A percentile compares a stretch with the other conserved stretches of the same genome.
Conservation (phyloP, 768 basidiomycete genomes). For the Paxillus rubicundulus region DNA sequence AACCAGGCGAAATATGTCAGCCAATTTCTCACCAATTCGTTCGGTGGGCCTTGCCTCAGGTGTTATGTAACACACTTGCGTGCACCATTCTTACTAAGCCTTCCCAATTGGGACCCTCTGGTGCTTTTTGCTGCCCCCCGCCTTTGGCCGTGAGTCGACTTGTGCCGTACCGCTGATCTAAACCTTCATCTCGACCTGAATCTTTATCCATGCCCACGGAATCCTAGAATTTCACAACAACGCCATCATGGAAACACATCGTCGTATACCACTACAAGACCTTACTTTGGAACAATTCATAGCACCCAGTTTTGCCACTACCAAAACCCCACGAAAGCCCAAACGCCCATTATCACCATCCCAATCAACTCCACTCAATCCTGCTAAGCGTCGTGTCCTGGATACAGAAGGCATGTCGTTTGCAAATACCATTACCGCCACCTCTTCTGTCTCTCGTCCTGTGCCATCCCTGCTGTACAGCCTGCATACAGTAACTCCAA, state of each 20-base stretch:
- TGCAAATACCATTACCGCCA: constrained; percentile 22
- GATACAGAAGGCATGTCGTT: constrained; percentile 49
- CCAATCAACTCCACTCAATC: constrained; percentile 47
- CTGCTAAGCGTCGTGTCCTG: constrained; percentile 68
- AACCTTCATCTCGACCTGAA: constrained; percentile 11
- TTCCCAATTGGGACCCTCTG: too few relatives aligned
- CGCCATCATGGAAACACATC: constrained; percentile 24
- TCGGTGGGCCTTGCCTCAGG: too few relatives aligned
- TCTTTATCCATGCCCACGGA: neutral
- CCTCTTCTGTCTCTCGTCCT: constrained; percentile 15
- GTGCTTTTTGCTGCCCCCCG: constrained; percentile 14
- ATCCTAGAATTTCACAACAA: constrained; percentile 9
- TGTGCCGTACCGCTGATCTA: constrained; percentile 21
- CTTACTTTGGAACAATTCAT: constrained; percentile 58
- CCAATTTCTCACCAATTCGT: too few relatives aligned
- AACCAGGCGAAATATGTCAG: too few relatives aligned
- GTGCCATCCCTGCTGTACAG: constrained; percentile 32
- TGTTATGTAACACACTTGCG: too few relatives aligned
- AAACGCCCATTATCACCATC: constrained; percentile 67
- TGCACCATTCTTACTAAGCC: too few relatives aligned
- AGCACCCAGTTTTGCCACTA: constrained; percentile 26
- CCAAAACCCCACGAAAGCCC: constrained; percentile 33
- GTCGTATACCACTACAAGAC: constrained; percentile 55
- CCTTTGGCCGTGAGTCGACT: neutral
- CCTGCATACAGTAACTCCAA: constrained; percentile 26